phyloP scores from a whole-genome alignment of 345 rosid genomes.

The Turritis glabra region DNA sequence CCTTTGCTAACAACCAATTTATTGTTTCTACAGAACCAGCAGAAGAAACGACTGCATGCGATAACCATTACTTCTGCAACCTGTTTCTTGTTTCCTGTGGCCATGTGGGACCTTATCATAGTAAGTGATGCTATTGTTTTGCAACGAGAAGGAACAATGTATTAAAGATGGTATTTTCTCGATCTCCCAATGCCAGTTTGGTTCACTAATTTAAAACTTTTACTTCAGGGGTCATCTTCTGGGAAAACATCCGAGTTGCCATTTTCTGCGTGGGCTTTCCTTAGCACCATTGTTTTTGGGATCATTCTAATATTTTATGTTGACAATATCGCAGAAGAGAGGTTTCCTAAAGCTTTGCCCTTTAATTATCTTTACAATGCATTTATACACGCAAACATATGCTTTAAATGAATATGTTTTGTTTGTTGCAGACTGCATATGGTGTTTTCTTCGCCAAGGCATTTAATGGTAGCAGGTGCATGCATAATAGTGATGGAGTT shows the following conservation, averaged over 20 bases:
- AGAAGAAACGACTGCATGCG: conserved; percentile 88
- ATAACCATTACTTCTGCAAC: conserved; percentile 86
- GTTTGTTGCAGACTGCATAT: conserved; percentile 70
- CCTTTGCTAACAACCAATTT: background rate
- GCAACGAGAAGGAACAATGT: background rate
- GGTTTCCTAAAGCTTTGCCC: conserved; percentile 45
- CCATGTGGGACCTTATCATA: conserved; percentile 93
- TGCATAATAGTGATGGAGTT: conserved; percentile 86
- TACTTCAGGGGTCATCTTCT: conserved; percentile 73
- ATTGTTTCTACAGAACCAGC: conserved; percentile 64
- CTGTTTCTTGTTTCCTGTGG: conserved; percentile 90
- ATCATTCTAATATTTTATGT: conserved; percentile 82
- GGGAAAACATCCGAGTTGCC: conserved; percentile 53
- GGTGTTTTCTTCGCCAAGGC: conserved; percentile 99
- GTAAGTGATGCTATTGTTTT: conserved; percentile 52
- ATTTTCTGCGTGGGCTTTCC: conserved; percentile 90
- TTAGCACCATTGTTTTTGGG: conserved; percentile 77
- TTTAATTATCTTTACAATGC: background rate
- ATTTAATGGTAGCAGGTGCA: conserved; percentile 82
- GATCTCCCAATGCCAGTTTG: background rate
- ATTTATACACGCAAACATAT: background rate
- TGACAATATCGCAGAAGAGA: conserved; percentile 93
- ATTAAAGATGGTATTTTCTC: background rate
- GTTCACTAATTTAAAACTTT: conserved; percentile 32
- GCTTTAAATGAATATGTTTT: background rate